A percentile compares a stretch with the other conserved stretches of the same genome.
Evolutionary conservation across 2,329 filamentous ascomycete species (phyloP).

Genomic region (Grosmannia serpens): DNA sequence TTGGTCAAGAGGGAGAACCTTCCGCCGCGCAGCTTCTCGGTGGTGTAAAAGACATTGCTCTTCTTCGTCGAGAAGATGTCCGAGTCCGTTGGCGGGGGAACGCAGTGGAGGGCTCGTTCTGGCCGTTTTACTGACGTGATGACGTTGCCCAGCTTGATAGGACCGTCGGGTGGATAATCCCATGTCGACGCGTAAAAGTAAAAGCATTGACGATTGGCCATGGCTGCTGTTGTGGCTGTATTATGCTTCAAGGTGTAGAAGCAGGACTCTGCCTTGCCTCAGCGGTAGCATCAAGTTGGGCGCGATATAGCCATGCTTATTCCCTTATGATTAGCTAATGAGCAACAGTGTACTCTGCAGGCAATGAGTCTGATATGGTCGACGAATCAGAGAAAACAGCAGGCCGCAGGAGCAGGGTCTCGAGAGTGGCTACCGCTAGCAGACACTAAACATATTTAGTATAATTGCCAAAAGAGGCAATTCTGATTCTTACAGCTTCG

Average conservation of each 20-base stretch:
- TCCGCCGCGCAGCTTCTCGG: background rate
- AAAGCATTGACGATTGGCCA: background rate
- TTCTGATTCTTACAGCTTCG: background rate
- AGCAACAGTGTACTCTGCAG: no score
- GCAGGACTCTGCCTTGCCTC: no score
- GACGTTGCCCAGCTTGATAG: background rate
- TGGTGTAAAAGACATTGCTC: background rate
- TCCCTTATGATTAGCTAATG: no score
- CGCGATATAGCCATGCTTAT: no score
- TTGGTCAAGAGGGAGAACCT: background rate
- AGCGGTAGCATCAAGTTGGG: no score
- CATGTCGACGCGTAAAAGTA: background rate
- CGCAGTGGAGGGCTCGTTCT: background rate
- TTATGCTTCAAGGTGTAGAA: no score
- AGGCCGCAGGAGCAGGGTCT: no score
- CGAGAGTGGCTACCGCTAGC: no score
- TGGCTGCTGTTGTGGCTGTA: background rate
- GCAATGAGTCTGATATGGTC: no score
- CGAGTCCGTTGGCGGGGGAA: background rate
- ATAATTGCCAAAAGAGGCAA: background rate
- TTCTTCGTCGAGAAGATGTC: background rate
- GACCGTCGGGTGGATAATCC: background rate
- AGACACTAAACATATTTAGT: background rate
- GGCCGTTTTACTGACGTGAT: background rate
- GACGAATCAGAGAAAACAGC: no score